Evolutionary conservation across 768 basidiomycete species (phyloP), one percentile per base, ranked within the genome.

Genomic region (Mycena crocata): DNA sequence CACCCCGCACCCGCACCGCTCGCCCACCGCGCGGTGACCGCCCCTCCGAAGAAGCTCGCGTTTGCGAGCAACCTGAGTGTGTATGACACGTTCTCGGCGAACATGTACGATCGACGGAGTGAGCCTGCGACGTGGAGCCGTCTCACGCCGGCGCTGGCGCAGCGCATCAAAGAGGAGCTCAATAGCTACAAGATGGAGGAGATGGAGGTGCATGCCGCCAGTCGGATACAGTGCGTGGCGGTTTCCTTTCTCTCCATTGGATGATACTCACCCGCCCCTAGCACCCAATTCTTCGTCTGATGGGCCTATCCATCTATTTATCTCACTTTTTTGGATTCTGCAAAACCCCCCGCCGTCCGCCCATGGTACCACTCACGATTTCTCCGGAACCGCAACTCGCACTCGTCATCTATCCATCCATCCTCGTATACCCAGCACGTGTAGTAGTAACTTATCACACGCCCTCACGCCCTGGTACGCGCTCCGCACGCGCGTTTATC

Each of bases 181-280:
- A 99, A 99, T 80, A 95, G 94, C 61, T 99, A 94, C 82, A 99
- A 99, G 86, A 94, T 98, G 93, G 96, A 97, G 80, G 96, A 98
- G 83, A 99, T 99, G 97, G 95, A 96, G 77, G 96, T 99, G 67
- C 97, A 99, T 80, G 93, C 93, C 72, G 84, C 92, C 54, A 96
- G 94, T 80, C 90, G 94, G 78, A 89, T 93, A 73, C 91, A 98
- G 94, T 95, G 77, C 71, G 94, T 62, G 3, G 12, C 45, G 26
- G 89, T 52, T 55, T 42, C 57, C 45, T 50, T 72, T 30, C 58
- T 35, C 15, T 51, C 42, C 49, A 40, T 26, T n/a, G 9, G 46
- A 12, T 50, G 71, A 26, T 17, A 44, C 48, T 59, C 50, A 55
- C 28, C 10, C n/a, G 46, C 17, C 50, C 63, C 50, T 72, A 94